phyloP scores from a whole-genome alignment of 345 rosid genomes.

The Geranium brycei region DNA sequence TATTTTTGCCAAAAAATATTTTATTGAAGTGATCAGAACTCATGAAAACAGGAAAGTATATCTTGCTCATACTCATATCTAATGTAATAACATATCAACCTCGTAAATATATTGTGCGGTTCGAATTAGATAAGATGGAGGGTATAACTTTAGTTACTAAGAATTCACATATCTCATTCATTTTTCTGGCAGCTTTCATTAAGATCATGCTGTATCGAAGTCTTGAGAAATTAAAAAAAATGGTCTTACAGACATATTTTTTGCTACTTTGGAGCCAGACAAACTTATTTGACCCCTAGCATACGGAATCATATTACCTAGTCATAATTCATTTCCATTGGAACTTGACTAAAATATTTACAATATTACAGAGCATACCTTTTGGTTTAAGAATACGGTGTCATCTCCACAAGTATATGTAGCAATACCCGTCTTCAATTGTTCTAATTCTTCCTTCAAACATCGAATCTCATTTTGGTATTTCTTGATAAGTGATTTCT shows the following conservation, averaged over 20 bases:
- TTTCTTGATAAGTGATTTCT: slow-evolving; percentile 95
- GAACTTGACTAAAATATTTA: no score
- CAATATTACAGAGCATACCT: slow-evolving; percentile 32
- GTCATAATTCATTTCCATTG: not conserved
- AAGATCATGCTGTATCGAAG: no score
- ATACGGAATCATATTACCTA: not conserved
- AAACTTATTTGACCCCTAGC: not conserved
- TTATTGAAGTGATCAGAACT: not conserved
- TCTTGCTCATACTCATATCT: not conserved
- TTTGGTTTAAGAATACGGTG: slow-evolving; percentile 72
- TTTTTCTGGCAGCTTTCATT: not conserved
- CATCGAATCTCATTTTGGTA: slow-evolving; percentile 85
- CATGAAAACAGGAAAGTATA: not conserved
- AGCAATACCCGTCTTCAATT: slow-evolving; percentile 65
- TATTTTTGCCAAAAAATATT: no score
- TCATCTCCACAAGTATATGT: slow-evolving; percentile 58
- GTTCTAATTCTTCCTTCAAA: slow-evolving; percentile 91
- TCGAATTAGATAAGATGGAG: not conserved
- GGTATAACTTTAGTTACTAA: not conserved
- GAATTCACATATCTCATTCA: not conserved
- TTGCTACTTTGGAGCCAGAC: not conserved
- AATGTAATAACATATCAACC: not conserved
- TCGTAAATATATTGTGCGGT: not conserved
- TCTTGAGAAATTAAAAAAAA: not conserved
- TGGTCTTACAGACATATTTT: not conserved